Evolutionary conservation across 2,329 filamentous ascomycete species (phyloP), one percentile per base, ranked within the genome.

Genomic region (Teratosphaeria zuluensis): DNA sequence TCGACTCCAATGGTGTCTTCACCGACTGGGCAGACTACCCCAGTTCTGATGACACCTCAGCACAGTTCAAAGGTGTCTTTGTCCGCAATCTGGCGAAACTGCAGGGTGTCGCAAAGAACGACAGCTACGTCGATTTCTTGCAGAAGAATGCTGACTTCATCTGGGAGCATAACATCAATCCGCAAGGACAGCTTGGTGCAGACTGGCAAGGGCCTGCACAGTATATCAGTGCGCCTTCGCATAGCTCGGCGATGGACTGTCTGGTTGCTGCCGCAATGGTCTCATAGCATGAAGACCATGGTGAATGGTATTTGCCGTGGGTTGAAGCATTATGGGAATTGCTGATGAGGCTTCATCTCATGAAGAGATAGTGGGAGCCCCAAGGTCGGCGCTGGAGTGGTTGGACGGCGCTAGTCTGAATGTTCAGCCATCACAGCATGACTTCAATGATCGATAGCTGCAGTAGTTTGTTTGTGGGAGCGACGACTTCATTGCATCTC

Each of bases 1-100:
- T 70, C 12, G 71, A 74, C 55, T 53, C 52, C 28, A 64, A 73
- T 12, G 72, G 73, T 24, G 67, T 78, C 19, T 61, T 78, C 1
- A 72, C 73, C 51, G 75, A 78, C 38, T 48, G 21, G 28, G 59
- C 48, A 9, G 56, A 54, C 21, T 62, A 61, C 28, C 63, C 65
- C 1, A 56, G 57, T 4, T 58, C 64, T 9, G 74, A 73, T 24
- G 64, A 58, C 14, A 73, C 74, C 53, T 80, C 77, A 1, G 77
- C 81, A 35, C 83, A 87, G 66, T 90, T 89, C 78, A 90, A 90
- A 72, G 87, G 87, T 3, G 77, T 88, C 32, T 88, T 89, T 62
- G 77, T 82, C n/a, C 79, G 85, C 24, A 87, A 88, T 66, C 74
- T 90, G 24, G 76, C 77, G 28, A 78, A 80, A 59, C 72, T 90